Evolutionary conservation across 2,329 filamentous ascomycete species (phyloP).

Genomic region (Coniosporium tulheliwenetii): DNA sequence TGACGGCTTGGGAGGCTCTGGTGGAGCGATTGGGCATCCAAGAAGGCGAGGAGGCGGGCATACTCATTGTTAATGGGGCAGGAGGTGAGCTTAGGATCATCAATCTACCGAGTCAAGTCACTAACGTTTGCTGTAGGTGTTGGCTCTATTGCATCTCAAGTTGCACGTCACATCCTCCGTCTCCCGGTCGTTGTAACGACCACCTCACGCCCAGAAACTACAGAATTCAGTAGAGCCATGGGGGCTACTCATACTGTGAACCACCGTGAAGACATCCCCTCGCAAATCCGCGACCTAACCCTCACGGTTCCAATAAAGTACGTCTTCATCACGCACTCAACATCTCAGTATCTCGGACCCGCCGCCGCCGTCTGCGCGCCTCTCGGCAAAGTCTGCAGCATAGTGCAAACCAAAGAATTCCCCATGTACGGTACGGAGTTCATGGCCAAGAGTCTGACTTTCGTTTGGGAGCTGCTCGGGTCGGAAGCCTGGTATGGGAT

Average conservation of each 20-base stretch:
- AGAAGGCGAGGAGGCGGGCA: conserved; percentile 18
- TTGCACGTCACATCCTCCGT: conserved; percentile 23
- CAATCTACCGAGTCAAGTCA: background rate
- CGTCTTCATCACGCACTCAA: conserved; percentile 25
- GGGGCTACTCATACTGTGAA: conserved; percentile 29
- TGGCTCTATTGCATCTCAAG: conserved; percentile 27
- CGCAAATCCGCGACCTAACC: conserved; percentile 20
- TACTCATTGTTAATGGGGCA: conserved; percentile 31
- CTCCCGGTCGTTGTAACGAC: conserved; percentile 29
- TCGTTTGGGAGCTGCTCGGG: conserved; percentile 26
- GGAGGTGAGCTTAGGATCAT: conserved; percentile 16
- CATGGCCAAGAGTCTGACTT: conserved; percentile 29
- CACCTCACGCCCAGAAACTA: conserved; percentile 24
- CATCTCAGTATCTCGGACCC: conserved; percentile 24
- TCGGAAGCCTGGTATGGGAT: conserved; percentile 25
- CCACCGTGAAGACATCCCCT: conserved; percentile 22
- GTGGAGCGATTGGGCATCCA: conserved; percentile 25
- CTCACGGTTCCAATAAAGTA: conserved; percentile 24
- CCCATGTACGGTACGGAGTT: conserved; percentile 30
- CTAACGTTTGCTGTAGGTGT: conserved; percentile 10
- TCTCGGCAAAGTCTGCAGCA: conserved; percentile 29
- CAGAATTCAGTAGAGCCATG: conserved; percentile 21
- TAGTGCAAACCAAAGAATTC: conserved; percentile 26
- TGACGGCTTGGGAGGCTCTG: conserved; percentile 28
- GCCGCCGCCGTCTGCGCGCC: conserved; percentile 23